These are phyloP conservation scores for Serendipita indica DNA, from an alignment of 768 basidiomycete species.

Conservation along the genomic window DNA sequence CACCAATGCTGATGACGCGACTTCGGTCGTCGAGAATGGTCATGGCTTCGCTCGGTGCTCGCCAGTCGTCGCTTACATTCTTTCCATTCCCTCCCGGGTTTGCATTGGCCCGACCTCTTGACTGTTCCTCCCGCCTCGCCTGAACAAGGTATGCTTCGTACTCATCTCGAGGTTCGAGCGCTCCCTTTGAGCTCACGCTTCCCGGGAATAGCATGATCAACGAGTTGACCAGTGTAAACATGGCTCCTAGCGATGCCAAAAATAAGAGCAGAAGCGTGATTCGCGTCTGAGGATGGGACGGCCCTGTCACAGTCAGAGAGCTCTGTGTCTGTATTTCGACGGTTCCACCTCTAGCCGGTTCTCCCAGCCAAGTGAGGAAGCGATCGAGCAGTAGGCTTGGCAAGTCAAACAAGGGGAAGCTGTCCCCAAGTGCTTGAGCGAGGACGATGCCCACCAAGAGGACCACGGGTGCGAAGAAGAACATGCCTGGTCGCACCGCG, in stretches of 20 bases:
- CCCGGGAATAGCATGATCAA: constrained; percentile 4
- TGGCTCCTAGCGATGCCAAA: not conserved
- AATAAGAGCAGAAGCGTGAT: not conserved
- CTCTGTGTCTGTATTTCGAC: not conserved
- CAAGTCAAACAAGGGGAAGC: not conserved
- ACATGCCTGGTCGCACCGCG: not conserved
- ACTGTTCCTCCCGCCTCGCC: not conserved
- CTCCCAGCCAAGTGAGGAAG: not conserved
- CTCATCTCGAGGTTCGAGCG: not conserved
- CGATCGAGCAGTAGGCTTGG: not conserved
- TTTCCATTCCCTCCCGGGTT: not conserved
- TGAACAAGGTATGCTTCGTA: not conserved
- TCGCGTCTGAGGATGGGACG: constrained; percentile 4
- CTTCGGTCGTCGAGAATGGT: not conserved
- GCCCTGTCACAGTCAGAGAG: not conserved
- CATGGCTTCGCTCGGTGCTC: not conserved
- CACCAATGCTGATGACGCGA: not conserved
- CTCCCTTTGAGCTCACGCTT: constrained; percentile 3
- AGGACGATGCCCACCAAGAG: constrained; percentile 2
- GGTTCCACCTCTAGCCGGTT: not conserved
- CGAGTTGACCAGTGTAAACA: not conserved
- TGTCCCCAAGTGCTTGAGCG: not conserved
- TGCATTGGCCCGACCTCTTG: not conserved
- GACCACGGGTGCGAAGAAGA: not conserved
- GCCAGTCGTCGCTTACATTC: not conserved